Percentiles rank a stretch among this genome's conserved stretches.
These are phyloP conservation scores for Phylloporus arenicola DNA, from an alignment of 768 basidiomycete genomes.

Conservation along the genomic window DNA sequence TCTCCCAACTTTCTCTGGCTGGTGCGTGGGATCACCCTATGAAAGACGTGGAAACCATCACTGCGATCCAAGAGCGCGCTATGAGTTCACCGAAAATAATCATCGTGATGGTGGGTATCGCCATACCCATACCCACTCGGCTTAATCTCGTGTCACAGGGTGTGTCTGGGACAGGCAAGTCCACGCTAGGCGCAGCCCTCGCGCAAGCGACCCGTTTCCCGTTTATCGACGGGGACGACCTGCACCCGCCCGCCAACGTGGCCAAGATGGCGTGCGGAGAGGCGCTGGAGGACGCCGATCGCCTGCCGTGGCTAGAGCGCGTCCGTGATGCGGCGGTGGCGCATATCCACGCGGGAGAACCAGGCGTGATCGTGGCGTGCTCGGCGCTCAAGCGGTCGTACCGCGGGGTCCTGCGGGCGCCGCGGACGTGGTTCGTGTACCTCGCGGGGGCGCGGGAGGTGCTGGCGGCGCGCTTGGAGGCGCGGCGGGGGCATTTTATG, in stretches of 20 bases:
- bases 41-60: background rate
- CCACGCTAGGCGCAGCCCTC: conserved; percentile 63
- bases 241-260: conserved; percentile 78
- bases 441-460: conserved; percentile 55
- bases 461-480: conserved; percentile 58
- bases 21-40: background rate
- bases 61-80: background rate
- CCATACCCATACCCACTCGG: background rate
- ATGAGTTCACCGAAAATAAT: conserved; percentile 30
- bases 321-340: conserved; percentile 59
- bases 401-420: conserved; percentile 70
- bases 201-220: conserved; percentile 57
- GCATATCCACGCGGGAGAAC: background rate
- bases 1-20: too few relatives aligned
- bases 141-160: conserved; percentile 41
- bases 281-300: conserved; percentile 76
- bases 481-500: conserved; percentile 75
- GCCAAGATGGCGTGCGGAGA: conserved; percentile 80
- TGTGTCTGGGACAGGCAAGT: conserved; percentile 69
- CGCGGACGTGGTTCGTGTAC: conserved; percentile 72
- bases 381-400: conserved; percentile 80
- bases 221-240: conserved; percentile 84
- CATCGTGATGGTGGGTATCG: conserved; percentile 44
- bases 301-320: conserved; percentile 77
- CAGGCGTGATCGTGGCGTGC: conserved; percentile 78